These are phyloP conservation scores for Porogramme epimiltina DNA, from an alignment of 1,284 basidiomycete genomes.

Conservation along the genomic window DNA sequence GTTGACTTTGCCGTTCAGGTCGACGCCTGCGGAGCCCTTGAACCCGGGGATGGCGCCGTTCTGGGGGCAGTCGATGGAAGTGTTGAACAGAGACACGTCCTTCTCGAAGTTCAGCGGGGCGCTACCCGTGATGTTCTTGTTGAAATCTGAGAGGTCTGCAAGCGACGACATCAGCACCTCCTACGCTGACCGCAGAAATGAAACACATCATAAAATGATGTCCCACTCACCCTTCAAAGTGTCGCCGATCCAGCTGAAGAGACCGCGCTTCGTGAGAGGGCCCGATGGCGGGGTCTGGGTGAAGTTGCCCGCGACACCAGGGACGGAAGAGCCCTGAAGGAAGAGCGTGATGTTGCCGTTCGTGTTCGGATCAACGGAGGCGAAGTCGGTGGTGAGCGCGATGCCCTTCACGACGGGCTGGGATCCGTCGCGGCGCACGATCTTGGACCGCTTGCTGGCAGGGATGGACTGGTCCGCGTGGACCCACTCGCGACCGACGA, in stretches of 20 bases:
- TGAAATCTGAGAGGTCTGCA: slow-evolving; percentile 4
- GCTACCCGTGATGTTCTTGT: slow-evolving; percentile 30
- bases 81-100: slow-evolving; percentile 42
- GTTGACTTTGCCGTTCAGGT: slow-evolving; percentile 40
- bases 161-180: neutral
- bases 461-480: slow-evolving; percentile 46
- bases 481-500: slow-evolving; percentile 45
- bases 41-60: slow-evolving; percentile 24
- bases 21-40: slow-evolving; percentile 38
- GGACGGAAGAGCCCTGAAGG: slow-evolving; percentile 41
- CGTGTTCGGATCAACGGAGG: slow-evolving; percentile 23
- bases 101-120: slow-evolving; percentile 35
- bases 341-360: slow-evolving; percentile 42
- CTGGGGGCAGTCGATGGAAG: slow-evolving; percentile 42
- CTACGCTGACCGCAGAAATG: too few species aligned
- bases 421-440: slow-evolving; percentile 38
- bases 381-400: slow-evolving; percentile 45
- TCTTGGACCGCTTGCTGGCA: slow-evolving; percentile 25
- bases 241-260: slow-evolving; percentile 10
- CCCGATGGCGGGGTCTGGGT: slow-evolving; percentile 25
- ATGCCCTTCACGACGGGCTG: slow-evolving; percentile 43
- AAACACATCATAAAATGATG: too few species aligned
- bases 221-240: neutral
- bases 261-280: slow-evolving; percentile 10
- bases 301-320: slow-evolving; percentile 38